These are phyloP conservation scores for Silene noctiflora DNA, from an alignment of 179 eudicot species.

Conservation along the genomic window DNA sequence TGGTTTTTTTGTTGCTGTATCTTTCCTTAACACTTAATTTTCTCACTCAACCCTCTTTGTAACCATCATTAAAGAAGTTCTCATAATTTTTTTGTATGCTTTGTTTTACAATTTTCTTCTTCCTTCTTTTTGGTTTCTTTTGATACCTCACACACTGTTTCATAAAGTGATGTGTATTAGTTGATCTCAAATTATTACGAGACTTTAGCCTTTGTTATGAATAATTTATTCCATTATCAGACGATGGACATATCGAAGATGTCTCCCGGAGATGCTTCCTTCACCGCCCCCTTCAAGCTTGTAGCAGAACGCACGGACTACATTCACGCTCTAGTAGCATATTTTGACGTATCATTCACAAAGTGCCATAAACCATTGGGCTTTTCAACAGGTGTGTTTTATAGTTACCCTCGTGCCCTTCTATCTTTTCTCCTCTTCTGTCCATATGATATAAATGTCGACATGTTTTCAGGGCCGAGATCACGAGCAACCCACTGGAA, in stretches of 20 bases:
- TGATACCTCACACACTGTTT: not conserved
- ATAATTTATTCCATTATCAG: constrained; percentile 35
- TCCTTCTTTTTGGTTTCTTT: not conserved
- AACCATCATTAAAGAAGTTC: too few relatives aligned
- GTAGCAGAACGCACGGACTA: constrained; percentile 91
- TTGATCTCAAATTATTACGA: not conserved
- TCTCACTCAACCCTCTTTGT: too few relatives aligned
- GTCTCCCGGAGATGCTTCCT: constrained; percentile 92
- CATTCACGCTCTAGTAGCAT: constrained; percentile 96
- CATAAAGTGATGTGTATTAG: not conserved
- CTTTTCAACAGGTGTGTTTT: constrained; percentile 70
- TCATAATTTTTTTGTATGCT: too few relatives aligned
- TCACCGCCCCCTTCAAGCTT: constrained; percentile 90
- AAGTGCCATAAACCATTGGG: constrained; percentile 80
- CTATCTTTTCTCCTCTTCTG: too few relatives aligned
- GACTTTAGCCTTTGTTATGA: not conserved
- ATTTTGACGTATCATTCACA: constrained; percentile 92
- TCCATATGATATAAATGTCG: not conserved
- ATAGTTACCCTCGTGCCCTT: not conserved
- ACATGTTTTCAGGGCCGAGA: constrained; percentile 65
- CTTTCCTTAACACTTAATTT: too few relatives aligned
- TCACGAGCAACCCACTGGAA: constrained; percentile 92
- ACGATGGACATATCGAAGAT: constrained; percentile 98
- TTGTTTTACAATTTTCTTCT: not conserved
- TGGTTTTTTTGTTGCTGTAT: too few relatives aligned